Conservation (phyloP, 2,329 filamentous ascomycete genomes). For the Botrytis tulipae region DNA sequence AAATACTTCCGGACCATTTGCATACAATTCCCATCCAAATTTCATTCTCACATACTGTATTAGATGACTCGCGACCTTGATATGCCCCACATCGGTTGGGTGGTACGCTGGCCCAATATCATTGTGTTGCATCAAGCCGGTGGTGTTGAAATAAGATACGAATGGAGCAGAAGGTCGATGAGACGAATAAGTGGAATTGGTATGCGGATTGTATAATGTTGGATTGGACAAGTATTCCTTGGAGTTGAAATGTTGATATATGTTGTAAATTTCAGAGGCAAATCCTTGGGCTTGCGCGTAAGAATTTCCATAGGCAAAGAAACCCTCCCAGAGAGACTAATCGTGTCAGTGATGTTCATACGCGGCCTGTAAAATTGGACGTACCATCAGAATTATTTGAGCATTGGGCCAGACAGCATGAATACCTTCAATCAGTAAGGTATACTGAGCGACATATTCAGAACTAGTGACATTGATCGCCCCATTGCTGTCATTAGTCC, state of each 20-base stretch:
- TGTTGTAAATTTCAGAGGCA: constrained; percentile 49
- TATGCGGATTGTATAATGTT: constrained; percentile 43
- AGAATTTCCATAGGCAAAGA: constrained; percentile 49
- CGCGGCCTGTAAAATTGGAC: constrained; percentile 42
- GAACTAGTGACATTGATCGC: constrained; percentile 43
- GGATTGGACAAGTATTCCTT: constrained; percentile 44
- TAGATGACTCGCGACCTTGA: constrained; percentile 60
- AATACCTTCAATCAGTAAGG: constrained; percentile 47
- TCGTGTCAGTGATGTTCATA: constrained; percentile 15
- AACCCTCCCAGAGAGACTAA: constrained; percentile 55
- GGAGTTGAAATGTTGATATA: constrained; percentile 54
- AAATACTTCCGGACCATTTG: constrained; percentile 53
- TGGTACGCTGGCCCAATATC: constrained; percentile 59
- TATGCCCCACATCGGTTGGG: constrained; percentile 59
- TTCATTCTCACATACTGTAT: constrained; percentile 56
- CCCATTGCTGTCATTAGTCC: constrained; percentile 48
- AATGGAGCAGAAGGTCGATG: constrained; percentile 42
- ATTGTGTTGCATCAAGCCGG: constrained; percentile 60
- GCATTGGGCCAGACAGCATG: constrained; percentile 48
- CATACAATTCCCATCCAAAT: constrained; percentile 55
- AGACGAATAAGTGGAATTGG: constrained; percentile 40
- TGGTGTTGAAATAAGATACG: constrained; percentile 61
- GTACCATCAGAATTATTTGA: constrained; percentile 46
- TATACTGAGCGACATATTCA: constrained; percentile 45
- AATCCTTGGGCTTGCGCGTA: constrained; percentile 50